Percentiles rank a stretch among this genome's conserved stretches.
Conservation (phyloP, 352 stramenopile species). For the Phytophthora aleatoria region DNA sequence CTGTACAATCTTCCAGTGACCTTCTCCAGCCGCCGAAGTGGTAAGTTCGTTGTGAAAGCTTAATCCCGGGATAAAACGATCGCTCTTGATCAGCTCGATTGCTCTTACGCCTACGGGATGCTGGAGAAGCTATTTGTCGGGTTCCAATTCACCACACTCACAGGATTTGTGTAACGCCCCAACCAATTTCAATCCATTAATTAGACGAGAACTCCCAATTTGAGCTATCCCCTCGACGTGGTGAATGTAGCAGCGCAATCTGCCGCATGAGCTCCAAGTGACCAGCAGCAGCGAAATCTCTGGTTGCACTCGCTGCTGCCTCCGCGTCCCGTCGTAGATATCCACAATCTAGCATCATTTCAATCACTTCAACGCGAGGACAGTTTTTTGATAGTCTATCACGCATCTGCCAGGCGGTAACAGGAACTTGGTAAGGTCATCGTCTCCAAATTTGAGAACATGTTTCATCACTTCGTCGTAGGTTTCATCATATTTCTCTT, state of each 20-base stretch:
- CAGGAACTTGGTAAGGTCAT: conserved; percentile 2
- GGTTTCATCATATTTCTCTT: neutral
- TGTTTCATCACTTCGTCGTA: neutral
- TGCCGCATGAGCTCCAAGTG: neutral
- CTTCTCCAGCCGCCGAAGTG: neutral
- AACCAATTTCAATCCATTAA: neutral
- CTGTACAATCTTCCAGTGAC: neutral
- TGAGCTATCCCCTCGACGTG: neutral
- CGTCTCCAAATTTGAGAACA: neutral
- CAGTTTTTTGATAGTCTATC: conserved; percentile 10
- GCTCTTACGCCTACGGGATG: neutral
- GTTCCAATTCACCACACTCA: no score
- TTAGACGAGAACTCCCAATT: neutral
- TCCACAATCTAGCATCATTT: conserved; percentile 16
- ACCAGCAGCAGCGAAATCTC: neutral
- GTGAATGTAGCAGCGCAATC: neutral
- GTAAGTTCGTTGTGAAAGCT: no score
- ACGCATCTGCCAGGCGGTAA: conserved; percentile 6
- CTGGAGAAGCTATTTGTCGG: no score
- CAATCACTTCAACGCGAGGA: conserved; percentile 1
- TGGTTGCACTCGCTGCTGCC: neutral
- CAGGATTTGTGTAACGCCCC: no score
- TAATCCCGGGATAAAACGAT: no score
- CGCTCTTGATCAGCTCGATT: neutral
- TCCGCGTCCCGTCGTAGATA: neutral